Evolutionary conservation across 163 green algal species (phyloP).

Genomic region (Trebouxia gelatinosa): DNA sequence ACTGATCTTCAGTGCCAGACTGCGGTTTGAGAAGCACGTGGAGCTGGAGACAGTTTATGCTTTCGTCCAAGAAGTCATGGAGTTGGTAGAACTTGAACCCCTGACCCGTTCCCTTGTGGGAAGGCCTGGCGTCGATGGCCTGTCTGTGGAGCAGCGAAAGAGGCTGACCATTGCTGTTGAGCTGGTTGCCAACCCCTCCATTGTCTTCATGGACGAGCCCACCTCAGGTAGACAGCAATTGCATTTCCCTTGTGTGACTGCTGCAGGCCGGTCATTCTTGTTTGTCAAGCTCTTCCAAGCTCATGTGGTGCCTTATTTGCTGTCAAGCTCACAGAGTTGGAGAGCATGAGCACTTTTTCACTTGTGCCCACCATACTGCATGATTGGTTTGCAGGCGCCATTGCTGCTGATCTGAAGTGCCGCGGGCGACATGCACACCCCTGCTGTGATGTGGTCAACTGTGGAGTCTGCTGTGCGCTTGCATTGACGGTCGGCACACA

Average conservation of each 20-base stretch:
- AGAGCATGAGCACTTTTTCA: background rate
- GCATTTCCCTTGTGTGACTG: background rate
- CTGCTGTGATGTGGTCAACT: background rate
- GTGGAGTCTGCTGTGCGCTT: background rate
- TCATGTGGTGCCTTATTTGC: background rate
- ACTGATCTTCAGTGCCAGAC: conserved; percentile 58
- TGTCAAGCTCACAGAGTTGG: conserved; percentile 24
- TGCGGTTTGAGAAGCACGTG: conserved; percentile 51
- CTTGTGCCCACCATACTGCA: conserved; percentile 34
- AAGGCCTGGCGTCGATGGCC: conserved; percentile 39
- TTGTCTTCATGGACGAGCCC: conserved; percentile 68
- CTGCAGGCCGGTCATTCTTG: background rate
- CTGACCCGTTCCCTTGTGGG: conserved; percentile 40
- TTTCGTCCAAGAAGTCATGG: conserved; percentile 58
- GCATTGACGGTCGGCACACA: background rate
- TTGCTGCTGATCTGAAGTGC: conserved; percentile 24
- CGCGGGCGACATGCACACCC: background rate
- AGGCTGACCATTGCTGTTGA: conserved; percentile 73
- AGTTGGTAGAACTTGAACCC: conserved; percentile 56
- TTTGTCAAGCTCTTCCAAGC: background rate
- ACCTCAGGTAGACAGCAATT: conserved; percentile 44
- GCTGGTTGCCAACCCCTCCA: conserved; percentile 58
- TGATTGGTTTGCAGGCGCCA: conserved; percentile 62
- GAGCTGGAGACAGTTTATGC: conserved; percentile 20
- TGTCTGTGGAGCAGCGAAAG: conserved; percentile 69